Evolutionary conservation across 495 filamentous ascomycete genomes (phyloP), one percentile per base, ranked within the genome.

Genomic region (Delitschia confertaspora): DNA sequence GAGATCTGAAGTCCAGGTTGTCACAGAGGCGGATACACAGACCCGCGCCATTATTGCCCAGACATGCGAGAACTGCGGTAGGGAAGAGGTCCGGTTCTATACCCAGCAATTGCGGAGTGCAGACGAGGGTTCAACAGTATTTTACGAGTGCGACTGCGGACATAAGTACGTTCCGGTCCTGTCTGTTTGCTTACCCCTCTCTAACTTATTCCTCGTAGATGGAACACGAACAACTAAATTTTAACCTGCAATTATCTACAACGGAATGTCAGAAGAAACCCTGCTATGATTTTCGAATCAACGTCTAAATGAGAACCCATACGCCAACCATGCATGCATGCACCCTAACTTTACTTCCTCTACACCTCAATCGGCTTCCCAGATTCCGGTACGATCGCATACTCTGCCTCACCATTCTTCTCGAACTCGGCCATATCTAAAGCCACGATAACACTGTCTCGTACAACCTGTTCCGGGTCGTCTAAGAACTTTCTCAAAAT

Each of bases 401-500:
- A 99, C 57, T 99, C 86, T 13, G 76, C 65, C 64, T 93, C 75
- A 13, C 83, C 83, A 57, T 75, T 85, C 72, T 83, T 88, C 72
- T 99, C 91, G 59, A 82, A 95, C 60, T 93, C 88, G 2, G 87
- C 91, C 93, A 99, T 99, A 60, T 99, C 91, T 41, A 99, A 66
- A 14, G 91, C 91, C 36, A 99, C 91, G 51, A 95, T 74, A 22
- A 94, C 79, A 59, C 88, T 95, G 56, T 99, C 91, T 37, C 88
- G 75, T 25, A 99, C 91, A 2, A 99, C 87, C 54, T 84, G 75
- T 64, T 95, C 91, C 29, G 82, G 76, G 62, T 96, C 93, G 53
- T 93, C 71, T 36, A 94, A 65, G 66, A 94, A 96, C 49, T 70
- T 73, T 66, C 77, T 83, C 63, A 99, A 58, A 3, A 77, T 81